Conservation (phyloP, 768 basidiomycete genomes). For the Macrolepiota albuminosa region DNA sequence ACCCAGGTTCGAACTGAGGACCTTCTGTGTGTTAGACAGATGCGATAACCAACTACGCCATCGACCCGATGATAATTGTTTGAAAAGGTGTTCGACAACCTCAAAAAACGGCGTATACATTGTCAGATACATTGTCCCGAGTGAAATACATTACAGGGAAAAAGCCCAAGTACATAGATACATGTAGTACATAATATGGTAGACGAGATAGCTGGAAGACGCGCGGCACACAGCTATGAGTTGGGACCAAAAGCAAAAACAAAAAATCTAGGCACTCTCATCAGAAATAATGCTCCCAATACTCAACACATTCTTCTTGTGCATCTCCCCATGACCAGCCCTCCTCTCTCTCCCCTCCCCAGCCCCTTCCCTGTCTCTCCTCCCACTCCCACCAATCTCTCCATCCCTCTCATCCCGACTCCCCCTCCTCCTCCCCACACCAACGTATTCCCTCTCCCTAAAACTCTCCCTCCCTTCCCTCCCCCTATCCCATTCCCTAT, state of each 20-base stretch:
- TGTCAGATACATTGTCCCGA: background rate
- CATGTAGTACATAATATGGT: background rate
- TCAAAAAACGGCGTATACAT: background rate
- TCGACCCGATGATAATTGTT: slow-evolving; percentile 24
- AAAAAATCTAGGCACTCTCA: background rate
- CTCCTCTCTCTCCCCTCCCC: slow-evolving; percentile 12
- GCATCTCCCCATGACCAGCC: slow-evolving; percentile 18
- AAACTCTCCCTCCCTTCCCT: background rate
- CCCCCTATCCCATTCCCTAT: slow-evolving; percentile 2
- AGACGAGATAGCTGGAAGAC: no score
- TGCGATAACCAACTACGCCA: slow-evolving; percentile 84
- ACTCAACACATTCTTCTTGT: slow-evolving; percentile 65
- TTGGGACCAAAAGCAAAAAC: background rate
- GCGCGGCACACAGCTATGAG: background rate
- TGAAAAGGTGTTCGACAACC: no score
- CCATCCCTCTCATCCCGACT: slow-evolving; percentile 6
- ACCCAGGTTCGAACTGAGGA: slow-evolving; percentile 20
- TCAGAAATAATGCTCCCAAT: slow-evolving; percentile 66
- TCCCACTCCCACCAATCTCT: slow-evolving; percentile 5
- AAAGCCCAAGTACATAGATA: background rate
- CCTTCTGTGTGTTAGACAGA: slow-evolving; percentile 60
- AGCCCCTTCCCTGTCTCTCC: slow-evolving; percentile 17
- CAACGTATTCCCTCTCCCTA: background rate
- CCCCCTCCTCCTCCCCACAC: slow-evolving; percentile 2
- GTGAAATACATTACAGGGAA: background rate